Conservation (phyloP, 2,329 filamentous ascomycete species). For the Arthrobotrys sinensis region DNA sequence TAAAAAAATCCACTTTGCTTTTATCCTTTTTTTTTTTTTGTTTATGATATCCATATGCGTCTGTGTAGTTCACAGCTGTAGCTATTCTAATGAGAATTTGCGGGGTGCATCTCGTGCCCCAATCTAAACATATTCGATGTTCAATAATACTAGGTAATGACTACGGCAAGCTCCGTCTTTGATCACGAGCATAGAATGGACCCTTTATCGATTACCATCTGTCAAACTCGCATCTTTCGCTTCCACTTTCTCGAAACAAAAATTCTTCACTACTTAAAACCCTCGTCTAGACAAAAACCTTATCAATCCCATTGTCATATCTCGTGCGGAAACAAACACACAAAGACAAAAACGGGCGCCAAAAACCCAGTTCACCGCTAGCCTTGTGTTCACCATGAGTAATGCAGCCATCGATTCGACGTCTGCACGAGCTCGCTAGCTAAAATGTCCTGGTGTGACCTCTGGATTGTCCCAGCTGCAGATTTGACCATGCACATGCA, state of each 20-base stretch:
- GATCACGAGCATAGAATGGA: slow-evolving; percentile 10
- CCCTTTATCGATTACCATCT: slow-evolving; percentile 4
- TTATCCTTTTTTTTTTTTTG: slow-evolving; percentile 1
- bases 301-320: slow-evolving; percentile 23
- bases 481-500: slow-evolving; percentile 19
- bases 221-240: not conserved
- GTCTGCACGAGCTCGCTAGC: slow-evolving; percentile 28
- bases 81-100: slow-evolving; percentile 11
- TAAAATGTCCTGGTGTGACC: slow-evolving; percentile 29
- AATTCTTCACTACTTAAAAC: not conserved
- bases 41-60: slow-evolving; percentile 25
- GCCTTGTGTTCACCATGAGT: not conserved
- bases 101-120: slow-evolving; percentile 21
- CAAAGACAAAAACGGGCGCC: slow-evolving; percentile 1
- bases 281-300: not conserved
- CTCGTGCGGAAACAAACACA: not conserved
- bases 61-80: not conserved
- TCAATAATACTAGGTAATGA: not conserved
- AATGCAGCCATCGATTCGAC: slow-evolving; percentile 23
- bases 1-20: slow-evolving; percentile 2
- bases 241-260: slow-evolving; percentile 1
- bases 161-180: slow-evolving; percentile 12
- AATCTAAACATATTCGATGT: not conserved
- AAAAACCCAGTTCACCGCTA: slow-evolving; percentile 1
- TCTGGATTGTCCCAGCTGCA: slow-evolving; percentile 23